phyloP scores from a whole-genome alignment of 2,329 filamentous ascomycete species.

The Aspergillus ochraceus region DNA sequence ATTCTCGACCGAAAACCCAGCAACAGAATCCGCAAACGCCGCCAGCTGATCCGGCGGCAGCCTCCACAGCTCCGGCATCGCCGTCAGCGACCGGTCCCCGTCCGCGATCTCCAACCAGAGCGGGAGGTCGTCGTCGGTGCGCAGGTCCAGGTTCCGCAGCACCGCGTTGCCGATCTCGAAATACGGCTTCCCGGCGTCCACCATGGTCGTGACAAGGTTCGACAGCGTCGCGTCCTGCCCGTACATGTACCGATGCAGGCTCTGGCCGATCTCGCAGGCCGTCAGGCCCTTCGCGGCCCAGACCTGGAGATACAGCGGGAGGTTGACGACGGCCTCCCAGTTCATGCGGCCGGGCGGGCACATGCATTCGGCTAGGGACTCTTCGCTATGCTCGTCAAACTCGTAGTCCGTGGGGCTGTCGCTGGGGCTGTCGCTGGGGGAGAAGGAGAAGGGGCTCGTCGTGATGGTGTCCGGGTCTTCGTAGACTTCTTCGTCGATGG shows the following conservation, averaged over 20 bases:
- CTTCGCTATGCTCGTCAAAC: background rate
- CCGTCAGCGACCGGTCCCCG: background rate
- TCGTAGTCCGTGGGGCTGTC: background rate
- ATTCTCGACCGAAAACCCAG: background rate
- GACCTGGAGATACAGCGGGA: background rate
- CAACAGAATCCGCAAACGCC: background rate
- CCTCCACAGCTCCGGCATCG: background rate
- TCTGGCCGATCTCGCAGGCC: slow-evolving; percentile 13
- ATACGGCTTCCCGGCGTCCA: slow-evolving; percentile 7
- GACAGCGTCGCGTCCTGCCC: slow-evolving; percentile 13
- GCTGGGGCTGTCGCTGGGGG: background rate
- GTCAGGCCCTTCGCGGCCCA: slow-evolving; percentile 8
- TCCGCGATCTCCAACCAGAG: background rate
- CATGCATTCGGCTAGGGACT: background rate
- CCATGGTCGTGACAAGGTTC: slow-evolving; percentile 13
- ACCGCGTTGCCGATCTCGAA: slow-evolving; percentile 11
- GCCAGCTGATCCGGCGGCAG: background rate
- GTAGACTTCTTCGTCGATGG: background rate
- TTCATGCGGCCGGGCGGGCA: background rate
- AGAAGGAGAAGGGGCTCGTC: background rate
- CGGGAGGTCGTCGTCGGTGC: background rate
- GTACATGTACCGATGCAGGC: slow-evolving; percentile 8
- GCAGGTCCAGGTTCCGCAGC: slow-evolving; percentile 12
- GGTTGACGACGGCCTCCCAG: background rate
- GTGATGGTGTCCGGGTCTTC: background rate